Base-by-base conservation (phyloP, 352 stramenopile species). In the Bremia lactucae region DNA sequence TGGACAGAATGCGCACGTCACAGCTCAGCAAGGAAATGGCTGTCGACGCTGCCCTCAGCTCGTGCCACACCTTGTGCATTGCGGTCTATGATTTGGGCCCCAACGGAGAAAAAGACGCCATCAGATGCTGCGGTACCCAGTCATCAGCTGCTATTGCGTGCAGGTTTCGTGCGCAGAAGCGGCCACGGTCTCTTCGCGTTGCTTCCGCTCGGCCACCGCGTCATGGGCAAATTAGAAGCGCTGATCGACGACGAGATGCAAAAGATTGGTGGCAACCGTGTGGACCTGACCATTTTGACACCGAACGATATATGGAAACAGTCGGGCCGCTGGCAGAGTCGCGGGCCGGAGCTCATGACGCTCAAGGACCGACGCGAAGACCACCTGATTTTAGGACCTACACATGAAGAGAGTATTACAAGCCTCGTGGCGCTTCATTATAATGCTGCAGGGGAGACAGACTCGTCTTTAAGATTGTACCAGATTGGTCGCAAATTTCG, bases 401-500 rank as follows among this genome's bases (percentile, higher is more conserved):
- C 83, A 3, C 80, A 91, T 44, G 83, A 94, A 37, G 82, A 94
- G 45, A 86, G 73, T 41, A 65, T 95, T 36, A 87, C 82, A 2
- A 83, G 70, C 20, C 68, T 94, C 13, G 80, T 92, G 19, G 73
- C 78, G 6, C 47, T 54, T 3, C 58, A 87, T 33, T 87, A 83
- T 40, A 72, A 57, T 14, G 47, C 62, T 16, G 42, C 47, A 16
- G 49, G 37, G 9, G 36, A 26, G 19, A 47, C 48, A 6, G 61
- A 78, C 15, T 47, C 47, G 8, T 87, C 80, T 22, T 46, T 94
- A 22, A 62, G 76, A 0, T 14, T 95, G 45, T 95, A 95, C 51
- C 83, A 95, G 65, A 72, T 94, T 33, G 74, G 75, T 36, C 74
- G 62, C 43, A 95, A 95, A 55, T 94, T 89, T 49, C 75, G 83